These are phyloP conservation scores for Penicillium expansum DNA, from an alignment of 2,329 filamentous ascomycete genomes.

Conservation along the genomic window DNA sequence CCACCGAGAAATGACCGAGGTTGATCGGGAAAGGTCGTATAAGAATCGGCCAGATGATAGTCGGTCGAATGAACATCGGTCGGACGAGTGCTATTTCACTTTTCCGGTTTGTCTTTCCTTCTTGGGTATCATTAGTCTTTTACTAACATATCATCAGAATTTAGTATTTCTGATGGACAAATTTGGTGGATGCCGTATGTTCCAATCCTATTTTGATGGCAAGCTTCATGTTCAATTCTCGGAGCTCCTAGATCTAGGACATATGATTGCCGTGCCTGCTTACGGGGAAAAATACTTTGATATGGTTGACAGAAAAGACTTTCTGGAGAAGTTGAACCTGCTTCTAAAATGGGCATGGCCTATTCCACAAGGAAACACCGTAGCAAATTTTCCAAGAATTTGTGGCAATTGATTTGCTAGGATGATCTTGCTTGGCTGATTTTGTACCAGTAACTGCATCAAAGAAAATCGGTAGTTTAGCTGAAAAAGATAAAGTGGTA, in stretches of 20 bases:
- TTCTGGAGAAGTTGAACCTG: not conserved
- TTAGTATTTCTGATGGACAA: slow-evolving; percentile 2
- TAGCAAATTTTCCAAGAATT: not conserved
- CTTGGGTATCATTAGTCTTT: not conserved
- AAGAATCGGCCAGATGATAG: not conserved
- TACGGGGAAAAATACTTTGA: slow-evolving; percentile 4
- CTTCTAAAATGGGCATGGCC: not conserved
- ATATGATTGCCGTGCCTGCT: slow-evolving; percentile 1
- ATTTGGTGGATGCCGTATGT: slow-evolving; percentile 1
- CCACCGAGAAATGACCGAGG: not conserved
- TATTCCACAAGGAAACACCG: not conserved
- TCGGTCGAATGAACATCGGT: not conserved
- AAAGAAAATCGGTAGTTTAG: not conserved
- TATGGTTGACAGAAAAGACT: not conserved
- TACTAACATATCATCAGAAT: slow-evolving; percentile 1
- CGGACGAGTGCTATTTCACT: slow-evolving; percentile 1
- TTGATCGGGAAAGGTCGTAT: not conserved
- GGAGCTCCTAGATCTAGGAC: slow-evolving; percentile 4
- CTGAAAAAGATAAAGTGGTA: not conserved
- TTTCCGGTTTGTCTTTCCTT: slow-evolving; percentile 4
- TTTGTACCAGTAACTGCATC: not conserved
- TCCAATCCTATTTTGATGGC: slow-evolving; percentile 4
- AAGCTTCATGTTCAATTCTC: slow-evolving; percentile 6
- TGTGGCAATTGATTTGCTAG: slow-evolving; percentile 2
- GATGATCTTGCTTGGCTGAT: too few relatives aligned